Base-by-base conservation (phyloP, 495 filamentous ascomycete genomes). In the Letharia columbiana region DNA sequence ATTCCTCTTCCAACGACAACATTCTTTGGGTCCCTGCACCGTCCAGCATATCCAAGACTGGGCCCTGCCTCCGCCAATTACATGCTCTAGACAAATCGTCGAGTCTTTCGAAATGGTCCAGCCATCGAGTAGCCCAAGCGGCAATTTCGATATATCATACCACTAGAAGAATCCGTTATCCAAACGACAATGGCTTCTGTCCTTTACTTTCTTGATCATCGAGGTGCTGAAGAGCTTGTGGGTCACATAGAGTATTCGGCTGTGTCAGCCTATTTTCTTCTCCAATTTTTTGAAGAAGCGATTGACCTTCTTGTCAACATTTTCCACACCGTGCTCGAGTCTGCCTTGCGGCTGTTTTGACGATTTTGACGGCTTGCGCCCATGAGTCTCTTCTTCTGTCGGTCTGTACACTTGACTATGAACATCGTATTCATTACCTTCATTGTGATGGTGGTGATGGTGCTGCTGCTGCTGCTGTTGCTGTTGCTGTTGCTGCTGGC, bases 241-340 rank as follows among this genome's bases (percentile, higher is more conserved):
- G 33, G 31, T 57, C 54, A 17, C 33, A 37, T 37, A 37, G 15
- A 57, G 3, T 20, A 7, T 23, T 17, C 15, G 35, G 58, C 31
- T 13, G 10, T 50, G 2, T 71, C 61, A 68, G 73, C 79, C 88
- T 74, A 93, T 84, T 73, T 84, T 89, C 83, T 94, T 94, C 81
- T 96, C 92, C 72, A 96, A 79, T 77, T 86, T 91, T 85, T 91
- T 96, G 71, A 96, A 78, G 75, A 95, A 87, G 45, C 87, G 81
- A 65, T 88, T 87, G 18, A 96, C 85, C 4, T 88, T 86, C 74
- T 85, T 88, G 77, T 96, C 92, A 60, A 94, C 68, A 69, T 82
- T 79, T 3, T 80, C 82, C n/a, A 87, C 86, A 56, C 81, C 77
- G 62, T 88, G 83, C 69, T 92, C 91, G 35, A 96, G 71, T 72